Evolutionary conservation across 345 rosid genomes (phyloP).

Genomic region (Salix exigua): DNA sequence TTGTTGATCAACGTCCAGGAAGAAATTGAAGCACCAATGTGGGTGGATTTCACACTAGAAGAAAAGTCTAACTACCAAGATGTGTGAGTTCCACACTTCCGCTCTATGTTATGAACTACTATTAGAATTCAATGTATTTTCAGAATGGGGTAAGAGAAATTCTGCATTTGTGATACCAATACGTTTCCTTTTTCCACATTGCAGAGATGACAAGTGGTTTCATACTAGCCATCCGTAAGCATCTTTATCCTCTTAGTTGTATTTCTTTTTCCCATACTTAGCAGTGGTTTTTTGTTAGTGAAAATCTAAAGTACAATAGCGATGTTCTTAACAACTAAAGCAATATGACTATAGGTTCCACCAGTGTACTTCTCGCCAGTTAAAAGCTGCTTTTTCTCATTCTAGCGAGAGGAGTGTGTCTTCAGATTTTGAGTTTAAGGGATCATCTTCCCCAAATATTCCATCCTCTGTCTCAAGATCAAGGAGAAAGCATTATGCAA

Average conservation of each 20-base stretch:
- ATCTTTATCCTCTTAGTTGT: slow-evolving; percentile 1
- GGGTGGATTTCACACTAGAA: slow-evolving; percentile 26
- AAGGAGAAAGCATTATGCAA: slow-evolving; percentile 49
- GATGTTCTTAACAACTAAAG: slow-evolving; percentile 1
- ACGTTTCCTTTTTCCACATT: slow-evolving; percentile 2
- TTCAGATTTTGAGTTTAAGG: slow-evolving; percentile 22
- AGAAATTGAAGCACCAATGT: slow-evolving; percentile 36
- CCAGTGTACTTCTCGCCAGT: slow-evolving; percentile 43
- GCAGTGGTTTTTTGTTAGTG: not conserved
- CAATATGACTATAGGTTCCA: slow-evolving; percentile 45
- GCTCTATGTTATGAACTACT: not conserved
- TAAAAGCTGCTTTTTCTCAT: slow-evolving; percentile 42
- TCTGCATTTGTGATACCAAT: not conserved
- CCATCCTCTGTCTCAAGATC: slow-evolving; percentile 57
- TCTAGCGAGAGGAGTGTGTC: slow-evolving; percentile 20
- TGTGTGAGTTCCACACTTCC: slow-evolving; percentile 24
- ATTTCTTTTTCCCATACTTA: not conserved
- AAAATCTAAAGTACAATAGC: not conserved
- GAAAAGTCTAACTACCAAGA: slow-evolving; percentile 14
- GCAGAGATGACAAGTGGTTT: slow-evolving; percentile 61
- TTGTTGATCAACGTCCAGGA: slow-evolving; percentile 17
- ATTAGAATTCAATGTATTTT: not conserved
- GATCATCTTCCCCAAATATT: slow-evolving; percentile 35
- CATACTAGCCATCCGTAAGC: slow-evolving; percentile 46
- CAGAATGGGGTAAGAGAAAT: not conserved